Conservation (phyloP, 2,329 filamentous ascomycete species). For the Purpureocillium takamizusanense region DNA sequence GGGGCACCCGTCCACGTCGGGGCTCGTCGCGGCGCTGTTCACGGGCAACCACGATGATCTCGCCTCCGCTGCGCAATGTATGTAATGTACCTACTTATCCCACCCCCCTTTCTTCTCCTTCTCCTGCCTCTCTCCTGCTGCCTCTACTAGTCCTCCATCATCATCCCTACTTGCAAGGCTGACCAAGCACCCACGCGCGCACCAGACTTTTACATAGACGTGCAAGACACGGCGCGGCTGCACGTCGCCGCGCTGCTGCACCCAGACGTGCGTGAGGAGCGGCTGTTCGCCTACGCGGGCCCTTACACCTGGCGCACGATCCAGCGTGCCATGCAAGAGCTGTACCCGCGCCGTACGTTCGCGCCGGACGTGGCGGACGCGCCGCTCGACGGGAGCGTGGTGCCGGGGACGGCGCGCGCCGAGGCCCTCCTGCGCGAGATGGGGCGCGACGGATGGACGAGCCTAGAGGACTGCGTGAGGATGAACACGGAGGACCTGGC, state of each 20-base stretch:
- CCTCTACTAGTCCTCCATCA: too few species aligned
- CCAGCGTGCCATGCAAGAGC: slow-evolving; percentile 15
- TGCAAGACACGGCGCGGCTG: slow-evolving; percentile 38
- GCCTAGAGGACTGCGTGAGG: not conserved
- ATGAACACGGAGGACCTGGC: not conserved
- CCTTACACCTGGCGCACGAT: slow-evolving; percentile 37
- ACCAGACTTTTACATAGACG: slow-evolving; percentile 34
- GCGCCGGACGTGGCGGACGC: not conserved
- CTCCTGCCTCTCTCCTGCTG: too few species aligned
- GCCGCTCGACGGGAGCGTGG: too few species aligned
- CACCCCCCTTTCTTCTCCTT: too few species aligned
- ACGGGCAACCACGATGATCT: slow-evolving; percentile 7
- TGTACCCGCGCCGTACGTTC: slow-evolving; percentile 10
- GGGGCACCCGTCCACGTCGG: slow-evolving; percentile 11
- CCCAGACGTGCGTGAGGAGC: slow-evolving; percentile 32
- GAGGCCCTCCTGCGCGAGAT: not conserved
- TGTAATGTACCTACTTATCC: too few species aligned
- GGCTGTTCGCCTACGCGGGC: slow-evolving; percentile 43
- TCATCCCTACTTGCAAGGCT: too few species aligned
- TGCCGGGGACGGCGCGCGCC: not conserved
- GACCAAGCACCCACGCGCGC: too few species aligned
- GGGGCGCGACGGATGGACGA: not conserved
- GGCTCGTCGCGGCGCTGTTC: slow-evolving; percentile 10
- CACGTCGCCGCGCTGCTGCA: slow-evolving; percentile 43
- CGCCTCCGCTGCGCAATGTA: not conserved